phyloP scores from a whole-genome alignment of 1,284 basidiomycete species.

The Ceratobasidium papillatum region DNA sequence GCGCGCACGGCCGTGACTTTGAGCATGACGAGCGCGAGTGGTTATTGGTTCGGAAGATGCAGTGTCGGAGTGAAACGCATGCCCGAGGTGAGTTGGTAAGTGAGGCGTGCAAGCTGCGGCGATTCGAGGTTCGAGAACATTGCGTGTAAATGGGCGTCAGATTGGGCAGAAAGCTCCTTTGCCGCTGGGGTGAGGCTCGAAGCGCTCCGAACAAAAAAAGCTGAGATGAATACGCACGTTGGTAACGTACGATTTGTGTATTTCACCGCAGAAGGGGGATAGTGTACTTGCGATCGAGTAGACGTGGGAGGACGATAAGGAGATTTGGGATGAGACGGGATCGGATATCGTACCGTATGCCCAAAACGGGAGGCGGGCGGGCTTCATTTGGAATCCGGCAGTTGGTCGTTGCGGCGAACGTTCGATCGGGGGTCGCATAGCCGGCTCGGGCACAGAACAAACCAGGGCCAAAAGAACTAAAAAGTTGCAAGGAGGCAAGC shows the following conservation, averaged over 20 bases:
- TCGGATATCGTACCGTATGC: too few species aligned
- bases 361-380: neutral
- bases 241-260: neutral
- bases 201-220: neutral
- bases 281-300: too few species aligned
- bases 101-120: neutral
- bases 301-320: too few species aligned
- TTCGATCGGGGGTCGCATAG: neutral
- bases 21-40: too few species aligned
- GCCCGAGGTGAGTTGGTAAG: too few species aligned
- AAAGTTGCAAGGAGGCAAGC: neutral
- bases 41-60: too few species aligned
- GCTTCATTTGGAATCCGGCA: neutral
- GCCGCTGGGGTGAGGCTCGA: neutral
- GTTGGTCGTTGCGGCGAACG: neutral
- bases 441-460: neutral
- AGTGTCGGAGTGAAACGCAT: neutral
- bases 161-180: neutral
- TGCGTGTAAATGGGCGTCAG: neutral
- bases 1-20: too few species aligned
- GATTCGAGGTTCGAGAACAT: neutral
- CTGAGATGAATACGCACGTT: neutral
- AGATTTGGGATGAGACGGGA: too few species aligned
- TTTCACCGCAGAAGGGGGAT: neutral
- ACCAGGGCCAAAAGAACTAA: too few species aligned